These are phyloP conservation scores for Scleroderma bovista DNA, from an alignment of 768 basidiomycete genomes.

Conservation along the genomic window DNA sequence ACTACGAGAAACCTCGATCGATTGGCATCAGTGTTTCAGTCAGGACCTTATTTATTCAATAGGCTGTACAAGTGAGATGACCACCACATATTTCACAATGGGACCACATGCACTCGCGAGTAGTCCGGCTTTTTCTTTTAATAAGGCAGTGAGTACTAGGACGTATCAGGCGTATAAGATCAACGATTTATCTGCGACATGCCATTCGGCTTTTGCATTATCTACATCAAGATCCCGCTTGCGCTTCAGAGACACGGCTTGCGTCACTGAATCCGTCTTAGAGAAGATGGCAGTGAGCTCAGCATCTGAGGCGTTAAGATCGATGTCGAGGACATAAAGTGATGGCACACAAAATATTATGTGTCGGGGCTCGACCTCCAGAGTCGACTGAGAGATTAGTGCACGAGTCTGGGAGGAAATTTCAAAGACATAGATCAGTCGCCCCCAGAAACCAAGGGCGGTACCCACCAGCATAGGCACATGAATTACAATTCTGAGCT, in stretches of 20 bases:
- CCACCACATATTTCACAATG: too few species aligned
- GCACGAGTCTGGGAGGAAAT: conserved; percentile 37
- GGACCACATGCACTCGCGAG: too few species aligned
- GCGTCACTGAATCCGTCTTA: conserved; percentile 11
- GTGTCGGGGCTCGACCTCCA: conserved; percentile 63
- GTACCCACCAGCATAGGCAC: conserved; percentile 55
- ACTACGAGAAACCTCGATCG: too few species aligned
- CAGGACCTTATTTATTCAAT: too few species aligned
- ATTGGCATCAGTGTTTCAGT: too few species aligned
- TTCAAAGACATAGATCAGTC: too few species aligned
- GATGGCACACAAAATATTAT: conserved; percentile 47
- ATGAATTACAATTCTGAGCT: conserved; percentile 43
- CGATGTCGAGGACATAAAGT: conserved; percentile 48
- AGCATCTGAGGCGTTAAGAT: conserved; percentile 51
- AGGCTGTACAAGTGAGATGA: too few species aligned
- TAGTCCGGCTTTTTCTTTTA: too few species aligned
- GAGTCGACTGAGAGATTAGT: conserved; percentile 40
- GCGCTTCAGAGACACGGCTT: conserved; percentile 48
- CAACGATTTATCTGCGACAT: conserved; percentile 45
- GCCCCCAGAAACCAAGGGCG: conserved; percentile 2
- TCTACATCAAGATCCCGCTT: conserved; percentile 58
- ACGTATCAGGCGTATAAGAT: conserved; percentile 36
- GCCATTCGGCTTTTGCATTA: conserved; percentile 63
- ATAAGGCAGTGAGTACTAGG: neutral
- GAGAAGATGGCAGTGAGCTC: conserved; percentile 36